Base-by-base conservation (phyloP, 1,139 yeast species). In the Yamadazyma atlantica region DNA sequence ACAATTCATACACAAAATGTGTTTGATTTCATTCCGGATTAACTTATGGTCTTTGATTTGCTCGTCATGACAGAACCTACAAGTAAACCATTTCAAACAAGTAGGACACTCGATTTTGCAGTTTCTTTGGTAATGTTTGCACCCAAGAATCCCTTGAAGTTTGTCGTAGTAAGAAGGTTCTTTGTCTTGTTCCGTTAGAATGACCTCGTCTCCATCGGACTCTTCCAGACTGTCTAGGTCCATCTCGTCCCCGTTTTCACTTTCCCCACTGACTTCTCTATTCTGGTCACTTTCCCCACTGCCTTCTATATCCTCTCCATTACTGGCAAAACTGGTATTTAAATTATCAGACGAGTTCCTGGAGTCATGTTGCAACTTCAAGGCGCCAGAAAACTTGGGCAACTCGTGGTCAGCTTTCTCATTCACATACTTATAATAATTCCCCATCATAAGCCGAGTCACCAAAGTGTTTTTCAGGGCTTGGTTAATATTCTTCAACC, bases 51-150 rank as follows among this genome's bases (percentile, higher is more conserved):
- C 62, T 4, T 64, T 54, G 19, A 69, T 64, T 18, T 55, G 72
- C 14, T 69, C 77, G 60, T 89, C 96, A 58, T 89, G 97, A 55
- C 97, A 89, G 50, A 86, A 78, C 12, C 96, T 75, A 59, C 97
- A 89, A 1, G 88, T 65, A 50, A 69, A 82, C 94, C 95, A 90
- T 51, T 73, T 70, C 32, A 64, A 61, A 55, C 97, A 89, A 1
- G 73, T 70, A 7, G 85, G 74, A 55, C 97, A 89, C 54, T 87
- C 94, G 38, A 86, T 60, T 56, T 89, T 88, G 61, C 96, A 88
- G 45, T 83, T 84, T 21, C 95, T 69, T 54, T 80, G 85, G 60
- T 90, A 90, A 60, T 90, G 97, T 17, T 64, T 64, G 57, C 97
- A 90, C 2, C 97, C 97, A 23, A 82, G 57, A 3, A 76, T 65